phyloP scores from a whole-genome alignment of 2,329 filamentous ascomycete species.

The Hymenoscyphus salicellus region DNA sequence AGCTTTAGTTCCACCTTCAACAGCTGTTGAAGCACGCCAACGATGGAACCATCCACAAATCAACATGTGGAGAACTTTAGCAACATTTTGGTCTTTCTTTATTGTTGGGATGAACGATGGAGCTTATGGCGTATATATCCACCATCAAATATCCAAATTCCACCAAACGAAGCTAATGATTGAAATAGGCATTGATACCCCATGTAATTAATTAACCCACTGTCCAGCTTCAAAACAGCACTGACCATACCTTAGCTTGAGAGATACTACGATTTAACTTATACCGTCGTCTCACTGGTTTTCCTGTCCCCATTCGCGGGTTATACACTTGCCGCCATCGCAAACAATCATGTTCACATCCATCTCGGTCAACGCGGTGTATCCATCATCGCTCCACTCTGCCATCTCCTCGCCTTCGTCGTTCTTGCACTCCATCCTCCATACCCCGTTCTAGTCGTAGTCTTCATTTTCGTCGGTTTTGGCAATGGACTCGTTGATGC shows the following conservation, averaged over 20 bases:
- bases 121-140: conserved; percentile 54
- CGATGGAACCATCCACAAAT: conserved; percentile 61
- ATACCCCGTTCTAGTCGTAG: conserved; percentile 62
- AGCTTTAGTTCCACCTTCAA: conserved; percentile 11
- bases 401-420: conserved; percentile 63
- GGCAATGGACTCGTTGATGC: conserved; percentile 67
- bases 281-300: conserved; percentile 62
- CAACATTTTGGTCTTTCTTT: conserved; percentile 60
- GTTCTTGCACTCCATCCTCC: conserved; percentile 66
- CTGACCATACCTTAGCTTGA: conserved; percentile 46
- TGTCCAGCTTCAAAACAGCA: background rate
- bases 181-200: conserved; percentile 45
- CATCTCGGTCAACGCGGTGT: conserved; percentile 65
- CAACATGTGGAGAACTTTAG: conserved; percentile 57
- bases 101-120: conserved; percentile 69
- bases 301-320: conserved; percentile 66
- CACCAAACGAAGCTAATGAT: background rate
- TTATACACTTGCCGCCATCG: conserved; percentile 60
- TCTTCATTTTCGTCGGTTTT: conserved; percentile 65
- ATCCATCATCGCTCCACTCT: conserved; percentile 60
- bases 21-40: conserved; percentile 40
- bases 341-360: conserved; percentile 62
- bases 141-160: background rate
- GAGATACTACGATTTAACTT: conserved; percentile 59
- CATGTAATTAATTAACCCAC: conserved; percentile 33